Base-by-base conservation (phyloP, 2,329 filamentous ascomycete genomes). In the Fusarium multiceps region DNA sequence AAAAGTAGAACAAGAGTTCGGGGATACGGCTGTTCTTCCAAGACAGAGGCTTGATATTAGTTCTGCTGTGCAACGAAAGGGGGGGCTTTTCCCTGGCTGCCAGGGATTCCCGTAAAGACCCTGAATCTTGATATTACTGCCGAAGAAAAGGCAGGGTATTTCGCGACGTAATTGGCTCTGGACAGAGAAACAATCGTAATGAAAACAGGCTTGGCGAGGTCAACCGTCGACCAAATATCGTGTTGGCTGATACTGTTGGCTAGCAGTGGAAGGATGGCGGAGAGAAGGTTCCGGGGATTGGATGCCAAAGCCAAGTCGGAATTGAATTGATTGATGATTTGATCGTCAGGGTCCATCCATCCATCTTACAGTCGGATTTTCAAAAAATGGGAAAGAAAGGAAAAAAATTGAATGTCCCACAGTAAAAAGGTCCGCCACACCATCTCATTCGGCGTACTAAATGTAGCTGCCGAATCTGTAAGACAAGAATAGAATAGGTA, bases 291-390 rank as follows among this genome's bases (percentile, higher is more conserved):
- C 67, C 54, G 63, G 57, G 30, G 45, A 63, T 34, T 43, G n/a
- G 32, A 47, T 28, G 20, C 21, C 42, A 45, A 50, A 55, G 61
- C 34, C 32, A 41, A 40, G 34, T 60, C 34, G 32, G 62, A 49
- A 27, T 34, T 55, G 53, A 56, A 23, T 49, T 32, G 25, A 53
- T 68, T 71, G 53, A 56, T 60, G 55, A 71, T 65, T 64, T 71
- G 68, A 71, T 71, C 68, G 68, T 56, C 68, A 71, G 68, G 68
- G 68, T 71, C 68, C 68, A 71, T 71, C 67, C 68, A 60, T 55
- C 67, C 68, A 60, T 59, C 40, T 51, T 63, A 48, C 51, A 68
- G 32, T 34, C 18, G 40, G 34, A 43, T 40, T 60, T 61, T 40
- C 34, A 28, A 45, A 20, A 46, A 27, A 46, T 16, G 14, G 14